A percentile compares a stretch with the other conserved stretches of the same genome.
phyloP scores from a whole-genome alignment of 768 basidiomycete genomes.

The Phlebiopsis flavidoalba region DNA sequence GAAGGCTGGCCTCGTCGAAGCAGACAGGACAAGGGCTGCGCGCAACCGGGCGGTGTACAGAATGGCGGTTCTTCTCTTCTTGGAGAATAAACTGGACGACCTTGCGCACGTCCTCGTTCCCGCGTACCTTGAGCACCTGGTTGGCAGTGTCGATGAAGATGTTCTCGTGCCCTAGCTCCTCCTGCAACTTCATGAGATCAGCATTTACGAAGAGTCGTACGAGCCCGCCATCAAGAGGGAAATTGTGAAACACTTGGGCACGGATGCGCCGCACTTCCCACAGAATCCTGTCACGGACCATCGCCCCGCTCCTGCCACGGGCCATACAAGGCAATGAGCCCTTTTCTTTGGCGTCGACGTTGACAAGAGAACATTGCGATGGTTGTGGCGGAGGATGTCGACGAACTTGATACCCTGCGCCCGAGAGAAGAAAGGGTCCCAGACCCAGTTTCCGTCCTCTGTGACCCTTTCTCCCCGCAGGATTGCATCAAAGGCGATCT shows the following conservation, averaged over 20 bases:
- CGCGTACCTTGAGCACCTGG: constrained; percentile 48
- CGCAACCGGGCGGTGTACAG: constrained; percentile 9
- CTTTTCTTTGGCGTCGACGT: constrained; percentile 34
- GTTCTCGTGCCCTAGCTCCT: constrained; percentile 52
- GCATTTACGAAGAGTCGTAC: constrained; percentile 42
- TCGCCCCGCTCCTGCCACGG: constrained; percentile 32
- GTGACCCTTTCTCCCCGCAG: constrained; percentile 56
- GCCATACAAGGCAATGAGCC: constrained; percentile 53
- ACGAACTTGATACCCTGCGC: constrained; percentile 41
- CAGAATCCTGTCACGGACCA: constrained; percentile 41
- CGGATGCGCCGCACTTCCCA: constrained; percentile 40
- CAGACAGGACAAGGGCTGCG: constrained; percentile 60
- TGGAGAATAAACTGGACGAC: constrained; percentile 38
- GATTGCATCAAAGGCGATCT: constrained; percentile 55
- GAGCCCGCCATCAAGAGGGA: constrained; percentile 43
- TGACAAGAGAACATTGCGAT: constrained; percentile 39
- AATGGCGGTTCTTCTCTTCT: constrained; percentile 23
- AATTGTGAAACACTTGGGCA: constrained; percentile 33
- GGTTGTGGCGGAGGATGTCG: constrained; percentile 31
- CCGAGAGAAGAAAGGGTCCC: constrained; percentile 60
- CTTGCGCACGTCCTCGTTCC: constrained; percentile 40
- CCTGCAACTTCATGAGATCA: constrained; percentile 41
- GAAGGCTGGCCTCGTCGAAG: constrained; percentile 48
- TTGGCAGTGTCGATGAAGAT: constrained; percentile 42
- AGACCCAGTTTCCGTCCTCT: constrained; percentile 46